Percentiles rank a stretch among this genome's conserved stretches.
These are phyloP conservation scores for Coccomyxa sp. DNA, from an alignment of 139 green algal genomes.

Conservation along the genomic window DNA sequence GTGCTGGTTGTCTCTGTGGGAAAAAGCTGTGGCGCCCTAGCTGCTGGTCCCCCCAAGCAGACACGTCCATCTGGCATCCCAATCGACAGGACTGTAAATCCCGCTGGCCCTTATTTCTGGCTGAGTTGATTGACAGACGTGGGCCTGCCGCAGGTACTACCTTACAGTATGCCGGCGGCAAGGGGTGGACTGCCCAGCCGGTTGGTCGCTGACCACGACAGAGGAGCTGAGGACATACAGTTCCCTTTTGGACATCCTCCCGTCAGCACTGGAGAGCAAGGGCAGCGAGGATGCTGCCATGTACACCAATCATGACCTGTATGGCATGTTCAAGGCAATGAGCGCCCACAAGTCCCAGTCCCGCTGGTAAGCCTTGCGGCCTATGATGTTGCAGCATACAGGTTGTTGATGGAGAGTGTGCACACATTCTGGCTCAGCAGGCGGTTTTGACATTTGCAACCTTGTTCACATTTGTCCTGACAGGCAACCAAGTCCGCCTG, in stretches of 20 bases:
- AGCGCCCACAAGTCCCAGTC: slow-evolving; percentile 25
- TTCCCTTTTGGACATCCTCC: slow-evolving; percentile 3
- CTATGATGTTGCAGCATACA: not conserved
- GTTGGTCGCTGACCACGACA: slow-evolving; percentile 8
- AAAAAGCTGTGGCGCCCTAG: no score
- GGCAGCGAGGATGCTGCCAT: not conserved
- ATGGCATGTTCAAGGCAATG: slow-evolving; percentile 4
- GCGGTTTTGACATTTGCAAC: no score
- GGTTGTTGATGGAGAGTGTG: not conserved
- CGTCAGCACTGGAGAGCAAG: not conserved
- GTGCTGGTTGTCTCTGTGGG: no score
- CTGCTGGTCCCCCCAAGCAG: no score
- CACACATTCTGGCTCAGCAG: not conserved
- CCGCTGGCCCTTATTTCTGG: no score
- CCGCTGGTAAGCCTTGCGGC: slow-evolving; percentile 23
- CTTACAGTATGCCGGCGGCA: not conserved
- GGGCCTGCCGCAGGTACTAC: not conserved
- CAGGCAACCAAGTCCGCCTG: no score
- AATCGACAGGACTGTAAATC: no score
- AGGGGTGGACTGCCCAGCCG: not conserved
- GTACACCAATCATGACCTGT: no score
- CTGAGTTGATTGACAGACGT: no score
- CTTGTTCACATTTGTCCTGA: no score
- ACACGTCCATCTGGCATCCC: no score
- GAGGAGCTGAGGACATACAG: slow-evolving; percentile 4